Evolutionary conservation across 495 filamentous ascomycete species (phyloP), one percentile per base, ranked within the genome.

Genomic region (Staphylotrichum tortipilum): DNA sequence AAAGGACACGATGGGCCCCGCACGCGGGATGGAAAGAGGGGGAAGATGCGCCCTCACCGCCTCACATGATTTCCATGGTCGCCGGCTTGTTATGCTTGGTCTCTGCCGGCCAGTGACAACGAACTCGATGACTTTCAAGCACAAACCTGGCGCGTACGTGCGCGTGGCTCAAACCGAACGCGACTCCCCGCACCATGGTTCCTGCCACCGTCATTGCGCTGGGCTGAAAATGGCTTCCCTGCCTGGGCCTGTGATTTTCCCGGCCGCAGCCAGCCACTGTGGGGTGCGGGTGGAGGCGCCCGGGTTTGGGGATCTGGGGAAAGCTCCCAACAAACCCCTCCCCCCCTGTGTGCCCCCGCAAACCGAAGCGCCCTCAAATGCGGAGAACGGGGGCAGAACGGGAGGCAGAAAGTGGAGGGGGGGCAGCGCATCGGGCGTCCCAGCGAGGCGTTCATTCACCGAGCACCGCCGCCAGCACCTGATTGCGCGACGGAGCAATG

Each of bases 291-390:
- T 49, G 47, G 47, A 49, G 47, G 39, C 2, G 33, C 26, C 19
- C 21, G 19, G 4, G 33, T 15, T 38, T 39, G 49, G 49, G 46
- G 34, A 53, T 47, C 41, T 40, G 47, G 37, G 44, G 48, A 52
- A n/a, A 48, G 47, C 30, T 47, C 31, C 24, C 36, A 14, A 35
- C 14, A 7, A 47, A 46, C 50, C 19, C 46, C 36, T n/a, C 15
- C 15, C n/a, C 14, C 33, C 17, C 14, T n/a, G 28, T 24, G 47
- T 8, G 19, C 37, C 47, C 24, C n/a, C 47, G 18, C 14, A 43
- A 28, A 4, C 9, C n/a, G n/a, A n/a, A n/a, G n/a, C n/a, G n/a
- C n/a, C 12, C 22, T 35, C n/a, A n/a, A 24, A 15, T 43, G 47
- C 47, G 38, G 47, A 41, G 37, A 49, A n/a, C n/a, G n/a, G n/a